Evolutionary conservation across 805 yeast species (phyloP).

Genomic region (Blastobotrys parvus): DNA sequence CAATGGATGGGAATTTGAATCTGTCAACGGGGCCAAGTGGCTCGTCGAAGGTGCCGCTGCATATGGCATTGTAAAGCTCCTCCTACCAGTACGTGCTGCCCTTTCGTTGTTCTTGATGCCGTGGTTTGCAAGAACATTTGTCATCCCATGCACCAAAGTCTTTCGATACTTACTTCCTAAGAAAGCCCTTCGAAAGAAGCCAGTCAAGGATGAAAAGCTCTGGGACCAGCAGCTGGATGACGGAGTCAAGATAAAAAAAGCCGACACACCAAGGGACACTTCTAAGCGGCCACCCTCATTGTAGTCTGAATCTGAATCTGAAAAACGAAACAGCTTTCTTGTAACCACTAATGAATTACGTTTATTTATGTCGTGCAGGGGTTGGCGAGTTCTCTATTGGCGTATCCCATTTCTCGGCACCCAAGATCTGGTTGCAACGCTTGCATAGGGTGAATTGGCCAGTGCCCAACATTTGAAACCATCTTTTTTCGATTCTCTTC

Average conservation of each 20-base stretch:
- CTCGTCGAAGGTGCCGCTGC: constrained; percentile 70
- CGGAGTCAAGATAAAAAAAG: constrained; percentile 1
- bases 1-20: constrained; percentile 24
- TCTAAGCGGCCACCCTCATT: constrained; percentile 3
- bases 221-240: constrained; percentile 8
- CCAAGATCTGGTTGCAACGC: too few relatives aligned
- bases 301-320: too few relatives aligned
- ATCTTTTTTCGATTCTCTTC: too few relatives aligned
- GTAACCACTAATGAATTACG: too few relatives aligned
- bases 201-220: constrained; percentile 6
- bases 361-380: too few relatives aligned
- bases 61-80: constrained; percentile 56
- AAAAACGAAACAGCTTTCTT: too few relatives aligned
- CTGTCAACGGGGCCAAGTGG: constrained; percentile 46
- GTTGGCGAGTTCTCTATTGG: too few relatives aligned
- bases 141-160: constrained; percentile 37
- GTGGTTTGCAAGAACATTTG: constrained; percentile 43
- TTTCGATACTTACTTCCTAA: constrained; percentile 7
- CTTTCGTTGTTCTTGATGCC: constrained; percentile 49
- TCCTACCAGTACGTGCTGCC: constrained; percentile 46
- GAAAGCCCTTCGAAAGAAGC: constrained; percentile 7
- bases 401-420: too few relatives aligned
- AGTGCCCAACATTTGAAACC: too few relatives aligned
- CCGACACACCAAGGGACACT: constrained; percentile 2
- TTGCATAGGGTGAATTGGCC: too few relatives aligned